phyloP scores from a whole-genome alignment of 768 basidiomycete genomes.

The Dioszegia aurantiaca region DNA sequence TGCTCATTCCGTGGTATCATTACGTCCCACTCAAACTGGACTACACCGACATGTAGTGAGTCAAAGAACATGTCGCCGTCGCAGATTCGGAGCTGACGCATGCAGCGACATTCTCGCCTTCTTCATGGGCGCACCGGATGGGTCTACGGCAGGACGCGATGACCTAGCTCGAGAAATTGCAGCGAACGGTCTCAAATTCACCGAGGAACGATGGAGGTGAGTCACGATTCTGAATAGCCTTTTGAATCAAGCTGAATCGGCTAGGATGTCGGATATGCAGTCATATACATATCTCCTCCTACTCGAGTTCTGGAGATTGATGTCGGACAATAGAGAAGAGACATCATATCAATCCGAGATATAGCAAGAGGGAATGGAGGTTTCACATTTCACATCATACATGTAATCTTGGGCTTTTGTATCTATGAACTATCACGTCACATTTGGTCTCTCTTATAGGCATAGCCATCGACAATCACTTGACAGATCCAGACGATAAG shows the following conservation, averaged over 20 bases:
- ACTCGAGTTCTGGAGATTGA: conserved; percentile 42
- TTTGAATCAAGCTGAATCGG: neutral
- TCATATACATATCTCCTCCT: conserved; percentile 40
- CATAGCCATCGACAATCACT: no score
- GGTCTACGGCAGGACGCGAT: conserved; percentile 28
- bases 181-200: conserved; percentile 32
- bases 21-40: conserved; percentile 48
- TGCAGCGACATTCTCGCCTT: conserved; percentile 46
- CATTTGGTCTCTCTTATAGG: no score
- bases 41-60: conserved; percentile 49
- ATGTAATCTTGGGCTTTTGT: neutral
- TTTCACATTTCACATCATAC: no score
- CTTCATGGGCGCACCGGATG: conserved; percentile 45
- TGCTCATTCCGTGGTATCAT: conserved; percentile 48
- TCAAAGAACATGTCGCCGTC: no score
- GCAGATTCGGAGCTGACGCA: no score
- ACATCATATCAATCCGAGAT: conserved; percentile 16
- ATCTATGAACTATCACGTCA: neutral
- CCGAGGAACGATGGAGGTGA: conserved; percentile 40
- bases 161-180: conserved; percentile 44
- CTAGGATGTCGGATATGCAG: conserved; percentile 45
- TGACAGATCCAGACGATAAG: no score
- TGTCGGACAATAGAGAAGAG: conserved; percentile 29
- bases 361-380: neutral
- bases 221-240: neutral